phyloP scores from a whole-genome alignment of 257 asterid genomes.

The Scutellaria barbata region DNA sequence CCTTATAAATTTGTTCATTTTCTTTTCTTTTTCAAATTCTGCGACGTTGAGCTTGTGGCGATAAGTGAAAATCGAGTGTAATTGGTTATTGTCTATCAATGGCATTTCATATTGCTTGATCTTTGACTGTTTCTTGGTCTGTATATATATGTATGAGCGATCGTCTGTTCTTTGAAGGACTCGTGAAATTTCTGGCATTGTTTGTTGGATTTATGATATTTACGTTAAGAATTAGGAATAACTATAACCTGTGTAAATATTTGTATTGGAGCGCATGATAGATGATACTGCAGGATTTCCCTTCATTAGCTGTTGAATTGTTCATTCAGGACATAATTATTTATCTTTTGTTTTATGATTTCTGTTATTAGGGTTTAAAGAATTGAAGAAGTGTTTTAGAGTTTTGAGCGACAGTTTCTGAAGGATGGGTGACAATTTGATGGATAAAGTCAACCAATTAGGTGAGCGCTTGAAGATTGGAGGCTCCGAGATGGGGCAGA shows the following conservation, averaged over 20 bases:
- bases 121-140: constrained; percentile 9
- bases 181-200: constrained; percentile 8
- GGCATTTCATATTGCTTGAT: not conserved
- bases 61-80: constrained; percentile 17
- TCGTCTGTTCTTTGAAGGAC: not conserved
- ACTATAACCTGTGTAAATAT: not conserved
- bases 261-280: not conserved
- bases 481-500: constrained; percentile 84
- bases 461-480: constrained; percentile 83
- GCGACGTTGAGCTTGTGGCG: constrained; percentile 8
- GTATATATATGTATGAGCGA: not conserved
- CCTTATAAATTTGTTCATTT: not conserved
- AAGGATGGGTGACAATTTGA: constrained; percentile 90
- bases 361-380: constrained; percentile 12
- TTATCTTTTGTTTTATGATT: not conserved
- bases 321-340: constrained; percentile 1
- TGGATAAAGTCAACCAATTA: constrained; percentile 81
- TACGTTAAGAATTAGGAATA: not conserved
- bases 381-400: constrained; percentile 22
- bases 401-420: constrained; percentile 13
- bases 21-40: not conserved
- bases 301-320: constrained; percentile 1
- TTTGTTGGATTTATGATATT: constrained; percentile 4
- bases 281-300: not conserved
- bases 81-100: constrained; percentile 12